Base-by-base conservation (phyloP, 768 basidiomycete species). In the Tricholoma matsutake region DNA sequence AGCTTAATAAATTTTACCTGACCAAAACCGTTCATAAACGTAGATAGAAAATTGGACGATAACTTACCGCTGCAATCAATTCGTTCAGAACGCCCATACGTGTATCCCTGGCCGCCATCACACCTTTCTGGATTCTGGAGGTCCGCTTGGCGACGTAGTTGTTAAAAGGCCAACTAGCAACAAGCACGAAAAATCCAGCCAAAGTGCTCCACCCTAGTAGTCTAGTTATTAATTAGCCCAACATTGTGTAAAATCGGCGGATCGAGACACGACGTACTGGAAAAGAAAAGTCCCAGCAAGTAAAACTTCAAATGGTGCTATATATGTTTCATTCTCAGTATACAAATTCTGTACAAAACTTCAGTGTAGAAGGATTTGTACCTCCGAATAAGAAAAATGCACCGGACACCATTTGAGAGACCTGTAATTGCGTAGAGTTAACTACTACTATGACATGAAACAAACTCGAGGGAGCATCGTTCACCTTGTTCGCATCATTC, bases 61-160 rank as follows among this genome's bases (percentile, higher is more conserved):
- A 45, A 73, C 80, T 51, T 65, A 85, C 86, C 2, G 86, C 85
- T 25, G 83, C 82, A 62, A 94, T 87, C 22, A 94, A 74, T 70
- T 94, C 92, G 62, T 86, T 91, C 64, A 93, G 69, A 4, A 91
- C 84, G 2, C 79, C 84, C 84, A 92, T 92, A 10, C 91, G 79
- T 73, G 85, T 86, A 68, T 94, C 92, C 16, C 87, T 74, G 0
- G 89, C 86, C 28, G 78, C 78, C n/a, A 83, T 68, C 1, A 84
- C 71, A 13, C 84, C 84, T 64, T 86, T 86, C 57, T 86, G 79
- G 61, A 87, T 86, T 18, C 81, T 72, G 41, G 86, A 77, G 61
- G 83, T 81, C 7, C 88, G 79, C 41, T 78, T 80, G 1, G 89
- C 79, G 32, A 92, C 71, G 64, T 77, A 81, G 55, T 82, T 85